Evolutionary conservation across 2,329 filamentous ascomycete species (phyloP).

Genomic region (Paramyrothecium sp.): DNA sequence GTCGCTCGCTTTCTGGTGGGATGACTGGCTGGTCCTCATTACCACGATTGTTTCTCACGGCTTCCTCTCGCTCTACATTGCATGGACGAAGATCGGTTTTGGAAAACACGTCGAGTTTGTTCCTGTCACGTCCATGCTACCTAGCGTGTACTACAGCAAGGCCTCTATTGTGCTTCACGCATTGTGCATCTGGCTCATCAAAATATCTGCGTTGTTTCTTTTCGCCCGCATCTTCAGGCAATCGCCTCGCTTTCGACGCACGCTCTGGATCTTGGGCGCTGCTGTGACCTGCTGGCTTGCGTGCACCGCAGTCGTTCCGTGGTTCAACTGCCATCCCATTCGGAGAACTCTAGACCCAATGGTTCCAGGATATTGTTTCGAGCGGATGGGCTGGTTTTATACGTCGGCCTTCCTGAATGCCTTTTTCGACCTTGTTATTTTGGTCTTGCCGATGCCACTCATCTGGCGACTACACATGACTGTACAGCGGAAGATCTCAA

Average conservation of each 20-base stretch:
- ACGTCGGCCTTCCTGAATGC: neutral
- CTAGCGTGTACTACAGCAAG: neutral
- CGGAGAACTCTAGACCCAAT: neutral
- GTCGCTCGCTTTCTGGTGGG: neutral
- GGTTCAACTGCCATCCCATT: neutral
- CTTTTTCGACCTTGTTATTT: neutral
- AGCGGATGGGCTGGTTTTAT: neutral
- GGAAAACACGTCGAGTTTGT: neutral
- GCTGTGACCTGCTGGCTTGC: neutral
- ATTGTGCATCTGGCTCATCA: neutral
- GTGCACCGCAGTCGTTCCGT: neutral
- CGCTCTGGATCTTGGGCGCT: neutral
- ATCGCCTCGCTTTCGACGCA: neutral
- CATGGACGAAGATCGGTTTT: neutral
- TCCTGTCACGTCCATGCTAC: neutral
- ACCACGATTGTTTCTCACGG: neutral
- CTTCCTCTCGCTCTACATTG: neutral
- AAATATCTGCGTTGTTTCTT: neutral
- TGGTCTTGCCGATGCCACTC: neutral
- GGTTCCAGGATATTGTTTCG: neutral
- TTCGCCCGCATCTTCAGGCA: neutral
- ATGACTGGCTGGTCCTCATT: neutral
- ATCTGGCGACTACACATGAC: neutral
- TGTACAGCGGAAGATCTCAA: neutral
- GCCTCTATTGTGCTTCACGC: neutral